Percentiles rank a stretch among this genome's conserved stretches.
phyloP scores from a whole-genome alignment of 805 yeast species.

The Priceomyces medius region DNA sequence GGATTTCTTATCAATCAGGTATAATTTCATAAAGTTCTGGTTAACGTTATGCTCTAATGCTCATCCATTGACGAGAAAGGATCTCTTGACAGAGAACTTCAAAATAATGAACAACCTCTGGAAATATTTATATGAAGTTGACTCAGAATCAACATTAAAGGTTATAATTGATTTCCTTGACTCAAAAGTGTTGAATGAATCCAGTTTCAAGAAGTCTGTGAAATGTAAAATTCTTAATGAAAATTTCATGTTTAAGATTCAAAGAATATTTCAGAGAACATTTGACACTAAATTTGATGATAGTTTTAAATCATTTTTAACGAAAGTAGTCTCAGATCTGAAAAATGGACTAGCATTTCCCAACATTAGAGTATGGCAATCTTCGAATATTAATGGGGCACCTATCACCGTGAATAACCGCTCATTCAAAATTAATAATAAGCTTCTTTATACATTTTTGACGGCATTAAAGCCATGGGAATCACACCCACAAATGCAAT shows the following conservation, averaged over 20 bases:
- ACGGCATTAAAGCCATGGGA: constrained; percentile 80
- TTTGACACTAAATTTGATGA: constrained; percentile 36
- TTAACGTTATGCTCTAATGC: constrained; percentile 48
- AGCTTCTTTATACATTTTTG: constrained; percentile 59
- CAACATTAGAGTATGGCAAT: constrained; percentile 52
- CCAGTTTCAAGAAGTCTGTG: constrained; percentile 59
- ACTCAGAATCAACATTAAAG: constrained; percentile 41
- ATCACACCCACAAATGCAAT: constrained; percentile 58
- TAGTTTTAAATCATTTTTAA: constrained; percentile 46
- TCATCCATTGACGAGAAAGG: constrained; percentile 60
- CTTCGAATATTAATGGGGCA: constrained; percentile 37
- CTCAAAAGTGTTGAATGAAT: constrained; percentile 54
- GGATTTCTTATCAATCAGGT: constrained; percentile 49
- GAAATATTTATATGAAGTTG: constrained; percentile 57
- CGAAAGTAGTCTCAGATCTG: constrained; percentile 48
- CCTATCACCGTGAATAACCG: constrained; percentile 47
- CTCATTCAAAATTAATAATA: constrained; percentile 63
- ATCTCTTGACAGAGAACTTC: constrained; percentile 50
- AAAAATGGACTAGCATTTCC: constrained; percentile 47
- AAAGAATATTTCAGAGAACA: constrained; percentile 42
- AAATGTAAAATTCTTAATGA: constrained; percentile 80
- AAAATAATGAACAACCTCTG: constrained; percentile 67
- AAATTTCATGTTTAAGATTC: constrained; percentile 59
- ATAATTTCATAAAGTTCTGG: constrained; percentile 62
- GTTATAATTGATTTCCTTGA: constrained; percentile 49